These are phyloP conservation scores for Rosellinia necatrix DNA, from an alignment of 2,329 filamentous ascomycete genomes.

Conservation along the genomic window DNA sequence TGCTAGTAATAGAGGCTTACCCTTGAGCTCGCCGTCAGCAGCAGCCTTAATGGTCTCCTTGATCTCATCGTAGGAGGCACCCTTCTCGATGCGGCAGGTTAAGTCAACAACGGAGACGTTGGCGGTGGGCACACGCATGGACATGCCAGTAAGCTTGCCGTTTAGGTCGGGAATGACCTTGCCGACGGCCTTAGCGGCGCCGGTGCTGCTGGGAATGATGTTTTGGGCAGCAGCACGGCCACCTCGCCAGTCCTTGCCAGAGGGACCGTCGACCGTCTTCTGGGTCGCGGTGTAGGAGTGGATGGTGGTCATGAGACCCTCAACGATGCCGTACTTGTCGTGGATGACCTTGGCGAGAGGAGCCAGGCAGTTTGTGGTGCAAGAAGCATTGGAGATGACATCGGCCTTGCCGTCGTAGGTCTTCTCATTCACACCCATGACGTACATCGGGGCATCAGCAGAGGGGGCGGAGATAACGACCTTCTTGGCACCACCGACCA, in stretches of 20 bases:
- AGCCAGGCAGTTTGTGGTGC: conserved; percentile 99
- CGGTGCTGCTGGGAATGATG: conserved; percentile 99
- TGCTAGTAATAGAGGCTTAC: conserved; percentile 52
- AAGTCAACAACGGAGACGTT: conserved; percentile 99
- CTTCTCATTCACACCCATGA: conserved; percentile 98
- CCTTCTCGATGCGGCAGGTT: conserved; percentile 92
- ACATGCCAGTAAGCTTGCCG: conserved; percentile 99
- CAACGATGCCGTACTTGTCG: conserved; percentile 96
- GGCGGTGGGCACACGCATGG: conserved; percentile 97
- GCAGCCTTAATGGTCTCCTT: conserved; percentile 90
- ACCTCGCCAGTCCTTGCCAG: conserved; percentile 98
- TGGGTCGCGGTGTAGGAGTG: conserved; percentile 99
- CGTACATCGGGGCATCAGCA: conserved; percentile 98
- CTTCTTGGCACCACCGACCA: conserved; percentile 98
- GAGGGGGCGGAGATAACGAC: conserved; percentile 92
- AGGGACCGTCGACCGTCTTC: conserved; percentile 98
- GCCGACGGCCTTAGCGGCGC: conserved; percentile 99
- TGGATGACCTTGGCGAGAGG: conserved; percentile 99
- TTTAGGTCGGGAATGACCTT: conserved; percentile 98
- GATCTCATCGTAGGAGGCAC: conserved; percentile 86
- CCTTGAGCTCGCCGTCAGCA: conserved; percentile 82
- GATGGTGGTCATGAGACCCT: conserved; percentile 99
- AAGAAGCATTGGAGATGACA: conserved; percentile 98
- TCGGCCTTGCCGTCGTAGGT: conserved; percentile 87
- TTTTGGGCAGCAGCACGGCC: conserved; percentile 98